phyloP scores from a whole-genome alignment of 169 alveolate genomes.

The Plasmodium knowlesi region DNA sequence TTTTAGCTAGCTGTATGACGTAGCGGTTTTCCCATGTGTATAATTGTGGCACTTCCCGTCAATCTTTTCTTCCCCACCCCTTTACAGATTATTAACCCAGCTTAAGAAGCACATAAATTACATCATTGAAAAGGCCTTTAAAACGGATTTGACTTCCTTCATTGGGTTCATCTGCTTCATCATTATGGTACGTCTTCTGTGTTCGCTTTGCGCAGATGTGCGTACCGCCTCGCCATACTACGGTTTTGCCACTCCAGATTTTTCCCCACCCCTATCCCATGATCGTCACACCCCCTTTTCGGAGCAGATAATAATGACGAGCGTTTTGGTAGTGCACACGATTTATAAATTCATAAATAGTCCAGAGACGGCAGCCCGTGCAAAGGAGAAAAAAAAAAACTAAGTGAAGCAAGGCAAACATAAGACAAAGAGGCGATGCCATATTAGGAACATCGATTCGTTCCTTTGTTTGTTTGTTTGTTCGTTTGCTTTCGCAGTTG shows the following conservation, averaged over 20 bases:
- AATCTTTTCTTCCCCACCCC: background rate
- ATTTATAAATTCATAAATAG: background rate
- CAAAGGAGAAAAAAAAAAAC: conserved; percentile 4
- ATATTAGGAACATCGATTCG: background rate
- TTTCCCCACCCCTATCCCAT: too few relatives aligned
- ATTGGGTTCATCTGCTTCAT: conserved; percentile 36
- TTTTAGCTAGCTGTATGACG: background rate
- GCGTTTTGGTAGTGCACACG: conserved; percentile 20
- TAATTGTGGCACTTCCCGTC: background rate
- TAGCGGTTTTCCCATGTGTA: background rate
- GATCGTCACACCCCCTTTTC: background rate
- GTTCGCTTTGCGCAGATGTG: background rate
- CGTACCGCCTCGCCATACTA: background rate
- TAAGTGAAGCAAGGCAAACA: background rate
- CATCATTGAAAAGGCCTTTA: conserved; percentile 43
- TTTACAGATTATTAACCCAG: background rate
- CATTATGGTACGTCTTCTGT: conserved; percentile 24
- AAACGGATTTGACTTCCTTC: conserved; percentile 23
- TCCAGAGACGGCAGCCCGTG: background rate
- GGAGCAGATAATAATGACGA: background rate
- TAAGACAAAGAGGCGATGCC: background rate
- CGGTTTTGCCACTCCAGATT: background rate
- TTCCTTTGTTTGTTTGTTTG: background rate
- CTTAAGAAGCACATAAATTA: conserved; percentile 34
- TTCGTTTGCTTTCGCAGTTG: background rate